These are phyloP conservation scores for Irpex rosettiformis DNA, from an alignment of 1,284 basidiomycete genomes.

Conservation along the genomic window DNA sequence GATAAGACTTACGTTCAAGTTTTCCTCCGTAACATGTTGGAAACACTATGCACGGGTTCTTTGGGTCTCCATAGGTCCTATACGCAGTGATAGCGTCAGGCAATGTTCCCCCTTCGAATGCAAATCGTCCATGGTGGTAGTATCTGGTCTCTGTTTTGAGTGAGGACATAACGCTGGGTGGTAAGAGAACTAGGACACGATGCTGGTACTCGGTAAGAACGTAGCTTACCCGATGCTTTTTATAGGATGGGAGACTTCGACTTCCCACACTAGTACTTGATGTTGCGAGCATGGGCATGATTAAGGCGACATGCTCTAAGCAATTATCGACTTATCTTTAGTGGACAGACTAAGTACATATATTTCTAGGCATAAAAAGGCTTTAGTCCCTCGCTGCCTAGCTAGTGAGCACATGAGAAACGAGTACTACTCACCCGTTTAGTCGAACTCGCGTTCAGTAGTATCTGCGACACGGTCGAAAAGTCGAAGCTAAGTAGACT, in stretches of 20 bases:
- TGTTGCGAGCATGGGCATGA: too few species aligned
- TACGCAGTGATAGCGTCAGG: constrained; percentile 34
- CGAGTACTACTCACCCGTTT: too few species aligned
- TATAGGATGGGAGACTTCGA: neutral
- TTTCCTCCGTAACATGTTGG: constrained; percentile 33
- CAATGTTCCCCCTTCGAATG: constrained; percentile 29
- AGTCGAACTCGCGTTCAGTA: too few species aligned
- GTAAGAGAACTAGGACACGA: neutral
- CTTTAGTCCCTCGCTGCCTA: too few species aligned
- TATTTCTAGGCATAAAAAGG: too few species aligned
- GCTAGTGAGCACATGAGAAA: too few species aligned
- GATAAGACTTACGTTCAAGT: constrained; percentile 28
- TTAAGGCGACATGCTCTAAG: too few species aligned
- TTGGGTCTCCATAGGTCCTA: constrained; percentile 32
- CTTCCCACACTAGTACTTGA: neutral
- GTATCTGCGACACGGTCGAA: too few species aligned
- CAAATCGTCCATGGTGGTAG: constrained; percentile 34
- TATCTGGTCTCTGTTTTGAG: constrained; percentile 25
- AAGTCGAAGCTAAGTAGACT: too few species aligned
- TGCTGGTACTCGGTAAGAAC: too few species aligned
- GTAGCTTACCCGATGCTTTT: neutral
- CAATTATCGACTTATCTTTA: too few species aligned
- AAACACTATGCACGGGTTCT: constrained; percentile 34
- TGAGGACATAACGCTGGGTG: constrained; percentile 3
- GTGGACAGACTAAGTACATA: too few species aligned